Evolutionary conservation across 768 basidiomycete species (phyloP).

Genomic region (Trametes sanguinea): DNA sequence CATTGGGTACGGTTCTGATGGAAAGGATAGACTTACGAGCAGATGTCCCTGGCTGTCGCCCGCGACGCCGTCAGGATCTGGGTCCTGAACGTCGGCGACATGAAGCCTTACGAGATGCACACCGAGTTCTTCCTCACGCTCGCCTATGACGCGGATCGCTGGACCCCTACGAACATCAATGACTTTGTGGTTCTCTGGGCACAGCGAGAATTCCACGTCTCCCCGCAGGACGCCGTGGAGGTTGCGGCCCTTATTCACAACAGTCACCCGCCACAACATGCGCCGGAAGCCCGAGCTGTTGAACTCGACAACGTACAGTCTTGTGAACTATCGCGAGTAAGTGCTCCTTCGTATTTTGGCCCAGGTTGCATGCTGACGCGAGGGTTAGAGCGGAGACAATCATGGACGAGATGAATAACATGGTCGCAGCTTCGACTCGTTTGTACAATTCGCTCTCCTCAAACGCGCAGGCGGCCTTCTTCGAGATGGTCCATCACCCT

Average conservation of each 20-base stretch:
- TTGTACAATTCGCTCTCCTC: slow-evolving; percentile 55
- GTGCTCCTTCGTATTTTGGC: slow-evolving; percentile 25
- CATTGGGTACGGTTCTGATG: no score
- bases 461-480: slow-evolving; percentile 60
- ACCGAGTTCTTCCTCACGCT: slow-evolving; percentile 68
- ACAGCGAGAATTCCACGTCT: slow-evolving; percentile 60
- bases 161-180: slow-evolving; percentile 54
- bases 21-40: slow-evolving; percentile 53
- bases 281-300: slow-evolving; percentile 68
- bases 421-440: slow-evolving; percentile 51
- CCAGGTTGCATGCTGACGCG: not conserved
- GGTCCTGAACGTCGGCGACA: slow-evolving; percentile 76
- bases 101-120: slow-evolving; percentile 74
- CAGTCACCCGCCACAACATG: slow-evolving; percentile 56
- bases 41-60: slow-evolving; percentile 66
- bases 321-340: slow-evolving; percentile 70
- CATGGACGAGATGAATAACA: slow-evolving; percentile 49
- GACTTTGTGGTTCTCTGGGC: slow-evolving; percentile 61
- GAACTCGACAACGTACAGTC: slow-evolving; percentile 60
- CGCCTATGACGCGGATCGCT: slow-evolving; percentile 60
- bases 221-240: slow-evolving; percentile 39
- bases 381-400: slow-evolving; percentile 44
- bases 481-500: slow-evolving; percentile 69
- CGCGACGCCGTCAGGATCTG: slow-evolving; percentile 61
- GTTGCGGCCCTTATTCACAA: slow-evolving; percentile 58